Evolutionary conservation across 2,329 filamentous ascomycete genomes (phyloP).

Genomic region (Chaetomium globosum): DNA sequence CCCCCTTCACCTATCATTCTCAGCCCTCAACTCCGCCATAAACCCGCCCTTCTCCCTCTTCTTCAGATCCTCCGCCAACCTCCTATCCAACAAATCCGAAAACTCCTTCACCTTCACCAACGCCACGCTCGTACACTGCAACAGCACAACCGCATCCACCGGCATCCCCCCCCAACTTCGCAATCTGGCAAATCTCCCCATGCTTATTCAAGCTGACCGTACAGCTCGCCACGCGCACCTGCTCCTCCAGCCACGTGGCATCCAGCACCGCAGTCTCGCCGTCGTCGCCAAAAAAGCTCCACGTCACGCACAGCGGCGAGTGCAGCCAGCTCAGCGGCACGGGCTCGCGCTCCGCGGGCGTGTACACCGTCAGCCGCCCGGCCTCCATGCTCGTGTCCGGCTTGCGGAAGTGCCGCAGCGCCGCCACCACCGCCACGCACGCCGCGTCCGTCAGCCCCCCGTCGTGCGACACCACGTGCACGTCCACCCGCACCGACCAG

Average conservation of each 20-base stretch:
- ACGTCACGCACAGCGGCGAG: slow-evolving; percentile 87
- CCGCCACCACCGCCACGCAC: slow-evolving; percentile 84
- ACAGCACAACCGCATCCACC: slow-evolving; percentile 75
- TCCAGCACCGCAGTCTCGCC: slow-evolving; percentile 74
- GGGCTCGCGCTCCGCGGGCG: slow-evolving; percentile 81
- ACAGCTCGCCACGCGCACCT: slow-evolving; percentile 70
- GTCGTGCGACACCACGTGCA: slow-evolving; percentile 89
- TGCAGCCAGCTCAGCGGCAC: slow-evolving; percentile 90
- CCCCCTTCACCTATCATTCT: slow-evolving; percentile 72
- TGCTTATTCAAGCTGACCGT: slow-evolving; percentile 86
- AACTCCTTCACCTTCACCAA: slow-evolving; percentile 80
- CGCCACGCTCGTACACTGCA: slow-evolving; percentile 75
- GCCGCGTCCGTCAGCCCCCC: slow-evolving; percentile 85
- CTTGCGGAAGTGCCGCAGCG: slow-evolving; percentile 85
- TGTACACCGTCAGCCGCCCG: slow-evolving; percentile 82
- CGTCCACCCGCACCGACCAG: slow-evolving; percentile 87
- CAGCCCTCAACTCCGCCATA: slow-evolving; percentile 74
- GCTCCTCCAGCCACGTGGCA: slow-evolving; percentile 73
- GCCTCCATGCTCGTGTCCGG: slow-evolving; percentile 87
- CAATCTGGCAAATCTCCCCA: slow-evolving; percentile 87
- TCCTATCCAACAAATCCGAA: slow-evolving; percentile 70
- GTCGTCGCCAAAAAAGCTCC: slow-evolving; percentile 76
- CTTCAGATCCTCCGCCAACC: slow-evolving; percentile 76
- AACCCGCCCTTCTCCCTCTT: slow-evolving; percentile 76
- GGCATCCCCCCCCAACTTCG: slow-evolving; percentile 87